Conservation (phyloP, 192 early-diverging fungal species). For the Linnemannia schmuckeri region DNA sequence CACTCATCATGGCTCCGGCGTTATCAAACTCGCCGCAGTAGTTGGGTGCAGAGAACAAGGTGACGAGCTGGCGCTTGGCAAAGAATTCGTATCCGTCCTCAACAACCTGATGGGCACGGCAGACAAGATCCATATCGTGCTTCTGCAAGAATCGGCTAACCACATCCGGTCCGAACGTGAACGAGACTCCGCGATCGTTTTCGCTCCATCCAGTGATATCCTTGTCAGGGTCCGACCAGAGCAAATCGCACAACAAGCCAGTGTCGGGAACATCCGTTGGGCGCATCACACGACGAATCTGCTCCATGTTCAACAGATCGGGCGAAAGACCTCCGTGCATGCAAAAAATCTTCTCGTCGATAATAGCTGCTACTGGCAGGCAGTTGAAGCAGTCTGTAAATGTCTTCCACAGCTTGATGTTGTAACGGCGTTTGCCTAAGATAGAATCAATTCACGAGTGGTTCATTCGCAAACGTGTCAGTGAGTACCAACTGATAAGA, state of each 20-base stretch:
- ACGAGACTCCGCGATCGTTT: slow-evolving; percentile 96
- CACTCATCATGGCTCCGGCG: slow-evolving; percentile 91
- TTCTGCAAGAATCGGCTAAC: slow-evolving; percentile 94
- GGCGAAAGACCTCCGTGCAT: slow-evolving; percentile 99
- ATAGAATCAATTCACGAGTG: background rate
- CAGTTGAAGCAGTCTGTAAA: slow-evolving; percentile 99
- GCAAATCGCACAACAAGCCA: slow-evolving; percentile 93
- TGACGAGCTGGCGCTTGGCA: slow-evolving; percentile 95
- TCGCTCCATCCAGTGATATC: slow-evolving; percentile 96
- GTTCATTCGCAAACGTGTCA: background rate
- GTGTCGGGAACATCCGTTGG: slow-evolving; percentile 99
- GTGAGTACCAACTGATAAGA: background rate
- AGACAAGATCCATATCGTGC: slow-evolving; percentile 98
- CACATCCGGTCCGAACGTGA: slow-evolving; percentile 97
- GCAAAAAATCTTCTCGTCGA: slow-evolving; percentile 98
- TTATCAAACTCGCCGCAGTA: slow-evolving; percentile 96
- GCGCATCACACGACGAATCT: slow-evolving; percentile 96
- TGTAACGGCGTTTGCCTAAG: slow-evolving; percentile 93
- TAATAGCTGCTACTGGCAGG: slow-evolving; percentile 95
- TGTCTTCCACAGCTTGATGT: slow-evolving; percentile 99
- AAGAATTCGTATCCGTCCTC: slow-evolving; percentile 99
- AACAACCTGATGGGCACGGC: slow-evolving; percentile 98
- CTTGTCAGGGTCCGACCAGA: slow-evolving; percentile 99
- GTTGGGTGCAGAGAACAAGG: slow-evolving; percentile 96
- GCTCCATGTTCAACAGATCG: slow-evolving; percentile 97